Evolutionary conservation across 1,139 yeast genomes (phyloP), one percentile per base, ranked within the genome.

Genomic region (Debaryomyces sp.): DNA sequence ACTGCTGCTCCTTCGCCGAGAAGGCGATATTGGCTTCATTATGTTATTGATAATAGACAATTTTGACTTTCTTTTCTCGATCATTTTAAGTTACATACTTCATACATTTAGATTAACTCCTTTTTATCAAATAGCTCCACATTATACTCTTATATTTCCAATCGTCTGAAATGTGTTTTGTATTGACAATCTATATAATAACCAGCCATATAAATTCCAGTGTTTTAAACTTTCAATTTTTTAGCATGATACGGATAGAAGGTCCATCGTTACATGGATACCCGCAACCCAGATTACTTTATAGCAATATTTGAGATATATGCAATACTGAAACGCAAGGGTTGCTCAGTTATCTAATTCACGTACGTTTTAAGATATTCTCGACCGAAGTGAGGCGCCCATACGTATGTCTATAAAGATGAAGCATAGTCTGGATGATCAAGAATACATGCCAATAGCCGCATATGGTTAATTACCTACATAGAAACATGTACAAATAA

Each of bases 291-390:
- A 35, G 1, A 17, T 17, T n/a, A 22, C n/a, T 35, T 6, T 35
- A 10, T 7, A 22, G 26, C 12, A 35, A 35, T 21, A n/a, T 5
- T 21, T 5, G 38, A 35, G 23, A 35, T 32, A 32, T 15, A 35
- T 35, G 38, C 38, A 35, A 12, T 34, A 22, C 38, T 35, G 38
- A 35, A 35, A 35, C 38, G 38, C 38, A 35, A n/a, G 21, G 27
- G 2, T 22, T 21, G 15, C 6, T 35, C 26, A 21, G 13, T 21
- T 27, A 22, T 35, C 35, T 21, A n/a, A 35, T 35, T 21, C 38
- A 12, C n/a, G 7, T 35, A 34, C 24, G 9, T 17, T 18, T 34
- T 18, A 34, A 18, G 24, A 7, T 32, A 18, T 10, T 18, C 13
- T 34, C 37, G 22, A 5, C 6, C 17, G 4, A 21, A 12, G 26